Conservation (phyloP, 208 protist species). For the Leptomonas seymouri region DNA sequence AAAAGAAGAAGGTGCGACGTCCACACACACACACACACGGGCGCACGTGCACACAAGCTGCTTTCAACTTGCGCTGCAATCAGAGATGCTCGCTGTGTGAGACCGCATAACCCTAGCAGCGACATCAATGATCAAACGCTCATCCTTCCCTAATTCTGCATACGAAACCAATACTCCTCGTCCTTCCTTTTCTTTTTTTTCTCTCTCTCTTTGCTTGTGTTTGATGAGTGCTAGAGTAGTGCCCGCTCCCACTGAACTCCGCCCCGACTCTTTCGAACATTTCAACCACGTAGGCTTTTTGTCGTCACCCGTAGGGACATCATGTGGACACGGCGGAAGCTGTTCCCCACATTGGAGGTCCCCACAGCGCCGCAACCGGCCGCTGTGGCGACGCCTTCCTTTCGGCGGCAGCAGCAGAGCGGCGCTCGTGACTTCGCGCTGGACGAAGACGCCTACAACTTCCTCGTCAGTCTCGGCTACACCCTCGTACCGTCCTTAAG, state of each 20-base stretch:
- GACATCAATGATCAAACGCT: no score
- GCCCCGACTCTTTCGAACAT: neutral
- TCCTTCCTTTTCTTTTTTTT: conserved; percentile 1
- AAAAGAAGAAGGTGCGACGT: no score
- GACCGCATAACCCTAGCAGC: no score
- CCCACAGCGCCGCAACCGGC: conserved; percentile 15
- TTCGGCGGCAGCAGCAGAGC: conserved; percentile 6
- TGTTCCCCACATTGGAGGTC: conserved; percentile 21
- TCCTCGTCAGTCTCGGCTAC: conserved; percentile 57
- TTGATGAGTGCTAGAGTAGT: no score
- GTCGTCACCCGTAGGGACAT: neutral
- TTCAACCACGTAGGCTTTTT: neutral
- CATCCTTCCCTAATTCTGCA: no score
- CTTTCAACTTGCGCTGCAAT: no score
- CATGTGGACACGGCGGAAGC: conserved; percentile 32
- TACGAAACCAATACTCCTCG: no score
- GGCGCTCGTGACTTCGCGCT: conserved; percentile 15
- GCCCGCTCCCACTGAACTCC: no score
- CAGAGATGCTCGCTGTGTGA: no score
- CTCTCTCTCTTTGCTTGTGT: neutral
- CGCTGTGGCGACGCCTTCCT: conserved; percentile 21
- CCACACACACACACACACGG: neutral
- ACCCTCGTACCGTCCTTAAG: conserved; percentile 48
- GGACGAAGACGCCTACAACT: conserved; percentile 46
- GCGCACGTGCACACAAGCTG: no score